A percentile compares a stretch with the other conserved stretches of the same genome.
Evolutionary conservation across 257 asterid genomes (phyloP).

Genomic region (Paulownia fortunei): DNA sequence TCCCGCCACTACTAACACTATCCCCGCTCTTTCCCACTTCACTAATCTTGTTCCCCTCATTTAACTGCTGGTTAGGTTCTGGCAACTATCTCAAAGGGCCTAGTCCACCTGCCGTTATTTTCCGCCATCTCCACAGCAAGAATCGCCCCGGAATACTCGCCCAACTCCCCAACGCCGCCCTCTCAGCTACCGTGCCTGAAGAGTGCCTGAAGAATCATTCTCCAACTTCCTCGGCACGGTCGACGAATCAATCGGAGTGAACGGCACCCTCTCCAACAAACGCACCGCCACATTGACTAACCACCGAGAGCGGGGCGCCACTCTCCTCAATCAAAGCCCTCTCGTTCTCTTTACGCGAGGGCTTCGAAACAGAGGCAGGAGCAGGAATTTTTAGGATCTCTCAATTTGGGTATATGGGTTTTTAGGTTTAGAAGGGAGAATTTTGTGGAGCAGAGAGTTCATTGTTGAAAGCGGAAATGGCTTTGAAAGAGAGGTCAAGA

Average conservation of each 20-base stretch:
- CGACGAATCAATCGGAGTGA: conserved; percentile 62
- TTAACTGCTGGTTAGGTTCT: conserved; percentile 56
- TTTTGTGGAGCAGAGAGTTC: conserved; percentile 58
- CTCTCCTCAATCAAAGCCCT: conserved; percentile 52
- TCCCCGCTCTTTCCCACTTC: conserved; percentile 41
- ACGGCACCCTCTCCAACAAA: conserved; percentile 71
- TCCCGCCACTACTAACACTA: conserved; percentile 36
- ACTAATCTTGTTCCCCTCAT: conserved; percentile 37
- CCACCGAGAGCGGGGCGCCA: conserved; percentile 58
- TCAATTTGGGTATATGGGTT: conserved; percentile 37
- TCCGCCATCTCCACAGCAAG: conserved; percentile 80
- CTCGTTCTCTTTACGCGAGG: conserved; percentile 40
- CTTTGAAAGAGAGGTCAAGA: conserved; percentile 65
- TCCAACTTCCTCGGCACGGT: conserved; percentile 72
- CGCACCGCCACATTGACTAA: conserved; percentile 74
- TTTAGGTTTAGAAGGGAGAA: conserved; percentile 57
- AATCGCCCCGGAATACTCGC: conserved; percentile 66
- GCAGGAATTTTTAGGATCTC: conserved; percentile 18
- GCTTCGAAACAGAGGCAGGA: conserved; percentile 30
- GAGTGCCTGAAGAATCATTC: conserved; percentile 57
- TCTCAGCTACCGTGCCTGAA: conserved; percentile 49
- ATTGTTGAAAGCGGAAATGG: conserved; percentile 51
- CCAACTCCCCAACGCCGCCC: conserved; percentile 69
- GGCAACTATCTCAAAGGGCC: conserved; percentile 69
- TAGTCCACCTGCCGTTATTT: conserved; percentile 70